phyloP scores from a whole-genome alignment of 2,329 filamentous ascomycete species.

The Coleophoma cylindrospora region DNA sequence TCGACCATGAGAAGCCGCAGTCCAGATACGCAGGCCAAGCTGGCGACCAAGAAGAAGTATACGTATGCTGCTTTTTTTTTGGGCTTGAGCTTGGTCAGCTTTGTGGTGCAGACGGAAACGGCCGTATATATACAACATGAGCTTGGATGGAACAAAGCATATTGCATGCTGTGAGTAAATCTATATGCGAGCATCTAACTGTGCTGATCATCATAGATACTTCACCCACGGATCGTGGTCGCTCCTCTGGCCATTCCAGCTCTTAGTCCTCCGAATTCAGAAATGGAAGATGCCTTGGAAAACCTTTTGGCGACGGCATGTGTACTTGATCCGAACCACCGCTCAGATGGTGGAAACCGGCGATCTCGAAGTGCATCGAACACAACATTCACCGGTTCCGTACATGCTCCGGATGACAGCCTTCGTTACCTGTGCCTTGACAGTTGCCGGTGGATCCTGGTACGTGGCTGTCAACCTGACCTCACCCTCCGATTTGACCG shows the following conservation, averaged over 20 bases:
- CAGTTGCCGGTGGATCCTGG: constrained; percentile 88
- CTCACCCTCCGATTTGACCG: constrained; percentile 87
- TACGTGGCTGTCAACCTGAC: constrained; percentile 93
- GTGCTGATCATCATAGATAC: constrained; percentile 42
- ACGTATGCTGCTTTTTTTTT: constrained; percentile 83
- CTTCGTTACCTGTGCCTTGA: constrained; percentile 79
- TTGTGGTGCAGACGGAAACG: constrained; percentile 92
- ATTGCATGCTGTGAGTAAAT: constrained; percentile 84
- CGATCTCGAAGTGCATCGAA: constrained; percentile 59
- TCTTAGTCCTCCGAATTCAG: constrained; percentile 74
- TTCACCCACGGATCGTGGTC: constrained; percentile 94
- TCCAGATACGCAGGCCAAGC: constrained; percentile 58
- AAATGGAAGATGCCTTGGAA: constrained; percentile 75
- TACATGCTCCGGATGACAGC: constrained; percentile 80
- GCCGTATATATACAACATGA: constrained; percentile 92
- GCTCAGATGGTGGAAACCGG: constrained; percentile 83
- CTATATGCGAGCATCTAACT: not conserved
- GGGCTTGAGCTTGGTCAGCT: constrained; percentile 75
- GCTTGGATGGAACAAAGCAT: constrained; percentile 94
- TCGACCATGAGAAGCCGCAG: constrained; percentile 75
- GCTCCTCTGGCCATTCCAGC: constrained; percentile 80
- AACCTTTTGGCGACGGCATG: constrained; percentile 76
- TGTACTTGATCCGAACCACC: constrained; percentile 57
- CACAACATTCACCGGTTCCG: constrained; percentile 48
- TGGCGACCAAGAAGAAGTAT: constrained; percentile 75